These are phyloP conservation scores for Ophiostoma populinum DNA, from an alignment of 2,329 filamentous ascomycete species.

Conservation along the genomic window DNA sequence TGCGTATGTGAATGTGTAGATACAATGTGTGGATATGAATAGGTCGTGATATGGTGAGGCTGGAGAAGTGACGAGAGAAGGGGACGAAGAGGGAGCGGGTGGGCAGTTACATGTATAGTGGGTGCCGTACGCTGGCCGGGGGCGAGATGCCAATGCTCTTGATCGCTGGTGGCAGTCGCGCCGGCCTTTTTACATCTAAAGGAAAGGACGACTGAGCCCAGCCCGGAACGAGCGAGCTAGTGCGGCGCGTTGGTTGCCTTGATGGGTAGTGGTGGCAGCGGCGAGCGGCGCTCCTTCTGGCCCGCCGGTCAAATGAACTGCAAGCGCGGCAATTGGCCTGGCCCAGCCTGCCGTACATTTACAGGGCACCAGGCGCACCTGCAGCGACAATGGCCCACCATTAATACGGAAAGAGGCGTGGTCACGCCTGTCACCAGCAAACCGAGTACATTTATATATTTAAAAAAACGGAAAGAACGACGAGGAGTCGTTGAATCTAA, in stretches of 20 bases:
- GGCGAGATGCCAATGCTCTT: not conserved
- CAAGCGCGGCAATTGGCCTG: constrained; percentile 9
- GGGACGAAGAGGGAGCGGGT: not conserved
- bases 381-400: constrained; percentile 1
- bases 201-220: not conserved
- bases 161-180: not conserved
- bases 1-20: not conserved
- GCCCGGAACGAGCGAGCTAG: constrained; percentile 3
- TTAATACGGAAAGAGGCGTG: constrained; percentile 2
- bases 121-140: not conserved
- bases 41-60: not conserved
- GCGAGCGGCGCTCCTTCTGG: constrained; percentile 4
- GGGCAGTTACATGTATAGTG: not conserved
- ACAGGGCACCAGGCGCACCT: too few relatives aligned
- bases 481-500: too few relatives aligned
- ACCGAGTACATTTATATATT: too few relatives aligned
- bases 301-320: constrained; percentile 9
- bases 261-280: constrained; percentile 1
- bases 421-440: too few relatives aligned
- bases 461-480: too few relatives aligned
- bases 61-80: not conserved
- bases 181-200: constrained; percentile 4
- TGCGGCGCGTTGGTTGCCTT: not conserved
- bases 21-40: not conserved
- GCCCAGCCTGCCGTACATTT: not conserved